Percentiles rank a stretch among this genome's conserved stretches.
Conservation (phyloP, 108 stramenopile genomes). For the Cyclotella atomus region DNA sequence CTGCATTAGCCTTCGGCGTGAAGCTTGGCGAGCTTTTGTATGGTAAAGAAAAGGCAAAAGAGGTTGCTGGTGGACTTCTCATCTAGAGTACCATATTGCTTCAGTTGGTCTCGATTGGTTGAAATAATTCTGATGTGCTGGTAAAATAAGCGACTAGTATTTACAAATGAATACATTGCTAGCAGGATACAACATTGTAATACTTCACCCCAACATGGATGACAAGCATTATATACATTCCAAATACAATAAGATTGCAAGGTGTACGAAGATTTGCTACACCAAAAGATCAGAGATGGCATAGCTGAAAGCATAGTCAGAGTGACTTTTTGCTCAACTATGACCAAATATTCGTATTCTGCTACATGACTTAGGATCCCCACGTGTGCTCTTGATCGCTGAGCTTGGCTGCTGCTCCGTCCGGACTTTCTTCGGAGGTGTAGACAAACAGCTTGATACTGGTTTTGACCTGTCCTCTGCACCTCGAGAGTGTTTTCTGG, state of each 20-base stretch:
- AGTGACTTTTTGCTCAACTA: not conserved
- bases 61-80: slow-evolving; percentile 45
- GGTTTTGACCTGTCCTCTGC: slow-evolving; percentile 6
- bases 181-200: no score
- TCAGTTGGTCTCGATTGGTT: no score
- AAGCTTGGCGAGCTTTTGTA: slow-evolving; percentile 54
- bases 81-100: no score
- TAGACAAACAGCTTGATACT: not conserved
- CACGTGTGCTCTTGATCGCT: not conserved
- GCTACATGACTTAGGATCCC: not conserved
- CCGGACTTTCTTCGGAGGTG: slow-evolving; percentile 22
- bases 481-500: slow-evolving; percentile 18
- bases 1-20: slow-evolving; percentile 74
- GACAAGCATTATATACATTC: slow-evolving; percentile 3
- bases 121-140: not conserved
- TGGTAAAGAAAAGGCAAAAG: slow-evolving; percentile 54
- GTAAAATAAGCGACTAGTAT: not conserved
- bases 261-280: no score
- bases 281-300: no score
- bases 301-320: no score
- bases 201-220: no score
- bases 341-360: slow-evolving; percentile 6
- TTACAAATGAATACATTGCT: not conserved
- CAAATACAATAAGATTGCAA: not conserved
- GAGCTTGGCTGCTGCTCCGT: slow-evolving; percentile 2